Evolutionary conservation across 345 rosid genomes (phyloP), one percentile per base, ranked within the genome.

Genomic region (Moricandia moricandioides): DNA sequence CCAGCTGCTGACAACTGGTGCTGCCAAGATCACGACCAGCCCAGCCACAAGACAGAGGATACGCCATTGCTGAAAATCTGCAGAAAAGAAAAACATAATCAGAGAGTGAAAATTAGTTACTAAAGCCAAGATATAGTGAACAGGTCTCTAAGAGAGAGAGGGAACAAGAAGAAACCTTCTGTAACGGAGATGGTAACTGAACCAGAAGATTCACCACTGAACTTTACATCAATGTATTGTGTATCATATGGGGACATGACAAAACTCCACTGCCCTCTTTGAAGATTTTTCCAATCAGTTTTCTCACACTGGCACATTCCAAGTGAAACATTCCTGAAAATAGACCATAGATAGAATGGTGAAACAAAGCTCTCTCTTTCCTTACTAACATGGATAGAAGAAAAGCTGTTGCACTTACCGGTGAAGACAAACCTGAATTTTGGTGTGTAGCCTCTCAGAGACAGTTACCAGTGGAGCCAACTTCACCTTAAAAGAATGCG

Each of bases 51-150:
- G 85, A 86, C 85, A 90, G 24, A 89, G 2, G 70, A 95, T 83
- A 68, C 96, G 88, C 98, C 99, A 95, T 74, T 16, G 63, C 61
- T 92, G 94, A 76, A 81, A 83, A n/a, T 89, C 99, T 93, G 90
- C 87, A 78, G 5, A 67, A 37, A 65, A 43, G 1, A 58, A 77
- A 72, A 26, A 16, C 43, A 37, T 9, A 62, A 6, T 7, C 40
- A 52, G 35, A 26, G 59, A 16, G 31, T 14, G 34, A 60, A 52
- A 57, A 34, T 30, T 14, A 58, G 37, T 29, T 3, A n/a, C 52
- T 47, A 14, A 43, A 47, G 52, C 18, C 52, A 40, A 40, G 49
- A 40, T 13, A 12, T 4, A 40, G 5, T 3, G 45, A 39, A 39
- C 1, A 39, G 45, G 45, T 39, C 45, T 39, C 13, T 39, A 10